These are phyloP conservation scores for Biscogniauxia marginata DNA, from an alignment of 2,329 filamentous ascomycete genomes.

Conservation along the genomic window DNA sequence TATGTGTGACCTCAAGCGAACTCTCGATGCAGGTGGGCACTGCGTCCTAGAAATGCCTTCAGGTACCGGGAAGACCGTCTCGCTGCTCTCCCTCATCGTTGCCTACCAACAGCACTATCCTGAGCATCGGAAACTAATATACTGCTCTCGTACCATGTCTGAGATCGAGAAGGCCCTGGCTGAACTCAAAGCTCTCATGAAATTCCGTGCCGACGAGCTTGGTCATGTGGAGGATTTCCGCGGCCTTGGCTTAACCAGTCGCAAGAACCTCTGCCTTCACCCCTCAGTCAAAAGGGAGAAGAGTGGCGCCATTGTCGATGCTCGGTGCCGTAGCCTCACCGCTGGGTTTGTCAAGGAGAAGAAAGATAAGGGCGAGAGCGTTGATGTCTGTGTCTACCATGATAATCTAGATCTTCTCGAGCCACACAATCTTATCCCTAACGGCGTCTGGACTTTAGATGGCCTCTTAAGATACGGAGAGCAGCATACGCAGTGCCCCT, in stretches of 20 bases:
- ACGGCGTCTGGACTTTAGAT: conserved; percentile 94
- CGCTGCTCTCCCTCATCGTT: conserved; percentile 89
- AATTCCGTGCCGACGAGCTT: conserved; percentile 86
- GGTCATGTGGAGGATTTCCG: conserved; percentile 90
- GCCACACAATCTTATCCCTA: conserved; percentile 89
- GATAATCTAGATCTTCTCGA: conserved; percentile 97
- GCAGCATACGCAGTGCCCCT: conserved; percentile 94
- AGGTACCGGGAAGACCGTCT: conserved; percentile 96
- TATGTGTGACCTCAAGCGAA: conserved; percentile 84
- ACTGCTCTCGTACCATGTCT: conserved; percentile 99
- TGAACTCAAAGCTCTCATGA: conserved; percentile 90
- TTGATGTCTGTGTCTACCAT: conserved; percentile 93
- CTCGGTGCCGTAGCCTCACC: conserved; percentile 91
- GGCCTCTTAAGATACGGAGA: conserved; percentile 87
- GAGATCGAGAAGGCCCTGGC: conserved; percentile 97
- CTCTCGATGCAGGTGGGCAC: conserved; percentile 90
- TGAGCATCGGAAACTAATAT: conserved; percentile 93
- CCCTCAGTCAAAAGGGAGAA: conserved; percentile 96
- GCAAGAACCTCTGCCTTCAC: conserved; percentile 95
- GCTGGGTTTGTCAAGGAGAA: conserved; percentile 98
- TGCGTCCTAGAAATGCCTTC: conserved; percentile 99
- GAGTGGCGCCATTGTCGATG: conserved; percentile 89
- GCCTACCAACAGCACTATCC: conserved; percentile 95
- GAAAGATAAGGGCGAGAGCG: conserved; percentile 90
- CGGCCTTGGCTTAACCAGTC: conserved; percentile 86